Base-by-base conservation (phyloP, 768 basidiomycete species). In the Gyrodon lividus region DNA sequence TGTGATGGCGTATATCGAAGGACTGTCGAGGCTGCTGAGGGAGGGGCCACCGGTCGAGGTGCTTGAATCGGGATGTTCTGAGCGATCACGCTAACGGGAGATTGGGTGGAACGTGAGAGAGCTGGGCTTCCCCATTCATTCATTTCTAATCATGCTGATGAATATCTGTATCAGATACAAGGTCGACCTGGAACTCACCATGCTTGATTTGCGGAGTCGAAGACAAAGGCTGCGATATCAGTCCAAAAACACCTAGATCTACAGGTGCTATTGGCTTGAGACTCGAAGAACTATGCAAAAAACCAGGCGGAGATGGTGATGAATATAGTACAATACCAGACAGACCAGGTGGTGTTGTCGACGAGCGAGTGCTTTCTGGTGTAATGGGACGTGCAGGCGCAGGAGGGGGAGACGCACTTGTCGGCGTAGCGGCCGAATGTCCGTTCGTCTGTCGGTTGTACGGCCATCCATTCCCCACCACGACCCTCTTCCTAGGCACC, bases 401-500 rank as follows among this genome's bases (percentile, higher is more conserved):
- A 37, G 56, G 59, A 9, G 58, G 52, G 5, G 60, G 67, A 10
- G 65, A 67, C 9, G 42, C 41, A 9, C 49, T 54, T 31, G 45
- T 46, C 28, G 46, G 35, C 35, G 28, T 30, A 22, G 49, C 40
- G 9, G 55, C 33, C 19, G 43, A 19, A 23, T 63, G 60, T 35
- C 70, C 70, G 13, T 67, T 68, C 16, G 56, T 30, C 24, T 65
- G 63, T 40, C 24, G 58, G 14, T 56, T 68, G 35, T 68, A 65
- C n/a, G 77, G 75, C 77, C 81, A 81, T 9, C 76, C 75, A 39
- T 68, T 70, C 10, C 80, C 80, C 9, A 82, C 75, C 2, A 81
- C 62, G 42, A 65, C 62, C 33, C 59, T 65, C 43, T 34, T 55
- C 35, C 51, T 67, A 35, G 54, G 50, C 17, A 43, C 65, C 12